Percentiles rank a stretch among this genome's conserved stretches.
These are phyloP conservation scores for Mentha longifolia DNA, from an alignment of 257 asterid genomes.

Conservation along the genomic window DNA sequence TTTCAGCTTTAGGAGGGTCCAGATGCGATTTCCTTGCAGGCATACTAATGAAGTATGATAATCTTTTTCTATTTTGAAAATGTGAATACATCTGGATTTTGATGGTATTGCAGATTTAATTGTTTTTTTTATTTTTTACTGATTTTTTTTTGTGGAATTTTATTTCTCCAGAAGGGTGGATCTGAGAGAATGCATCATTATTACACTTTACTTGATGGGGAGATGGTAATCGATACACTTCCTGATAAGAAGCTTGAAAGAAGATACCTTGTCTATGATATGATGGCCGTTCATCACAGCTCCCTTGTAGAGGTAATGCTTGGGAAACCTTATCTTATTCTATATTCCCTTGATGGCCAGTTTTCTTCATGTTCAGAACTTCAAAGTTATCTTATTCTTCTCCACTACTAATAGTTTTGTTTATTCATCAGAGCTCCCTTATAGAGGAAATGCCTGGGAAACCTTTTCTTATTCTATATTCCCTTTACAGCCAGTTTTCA, in stretches of 20 bases:
- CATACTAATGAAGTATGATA: slow-evolving; percentile 67
- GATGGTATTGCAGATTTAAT: slow-evolving; percentile 16
- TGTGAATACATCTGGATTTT: slow-evolving; percentile 28
- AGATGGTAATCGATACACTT: slow-evolving; percentile 88
- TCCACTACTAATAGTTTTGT: slow-evolving; percentile 41
- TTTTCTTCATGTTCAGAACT: too few relatives aligned
- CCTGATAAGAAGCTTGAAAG: slow-evolving; percentile 87
- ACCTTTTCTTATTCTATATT: background rate
- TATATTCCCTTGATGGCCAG: background rate
- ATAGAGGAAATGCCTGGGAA: slow-evolving; percentile 65
- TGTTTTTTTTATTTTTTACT: background rate
- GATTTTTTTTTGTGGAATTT: slow-evolving; percentile 23
- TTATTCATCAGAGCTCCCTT: slow-evolving; percentile 67
- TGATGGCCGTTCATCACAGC: slow-evolving; percentile 84
- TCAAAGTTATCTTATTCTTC: too few relatives aligned
- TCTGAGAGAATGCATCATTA: slow-evolving; percentile 72
- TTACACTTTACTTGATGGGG: slow-evolving; percentile 97
- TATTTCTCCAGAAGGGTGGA: slow-evolving; percentile 56
- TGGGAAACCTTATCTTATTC: slow-evolving; percentile 2
- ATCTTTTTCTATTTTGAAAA: slow-evolving; percentile 14
- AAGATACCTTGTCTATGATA: slow-evolving; percentile 94
- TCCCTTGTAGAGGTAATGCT: slow-evolving; percentile 80
- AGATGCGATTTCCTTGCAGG: slow-evolving; percentile 95
- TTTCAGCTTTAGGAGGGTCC: slow-evolving; percentile 92
- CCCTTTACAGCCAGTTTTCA: background rate